These are phyloP conservation scores for Tetrapisispora phaffii DNA, from an alignment of 805 yeast species.

Conservation along the genomic window DNA sequence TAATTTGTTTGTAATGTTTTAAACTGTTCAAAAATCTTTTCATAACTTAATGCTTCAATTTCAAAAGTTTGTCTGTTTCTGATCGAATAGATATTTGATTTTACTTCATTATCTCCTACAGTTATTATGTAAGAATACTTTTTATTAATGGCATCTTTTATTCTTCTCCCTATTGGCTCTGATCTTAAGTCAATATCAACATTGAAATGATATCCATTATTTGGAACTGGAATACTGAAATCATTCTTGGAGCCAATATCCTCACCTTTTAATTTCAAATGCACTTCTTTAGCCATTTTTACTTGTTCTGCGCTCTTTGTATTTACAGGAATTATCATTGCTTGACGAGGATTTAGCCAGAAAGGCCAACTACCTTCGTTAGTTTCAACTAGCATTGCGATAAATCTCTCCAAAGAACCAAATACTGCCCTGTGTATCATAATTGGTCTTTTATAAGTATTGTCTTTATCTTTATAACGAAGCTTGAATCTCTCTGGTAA, in stretches of 20 bases:
- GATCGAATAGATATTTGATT: conserved; percentile 48
- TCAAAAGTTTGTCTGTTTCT: conserved; percentile 36
- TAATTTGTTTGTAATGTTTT: conserved; percentile 41
- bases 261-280: conserved; percentile 40
- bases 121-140: conserved; percentile 75
- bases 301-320: conserved; percentile 38
- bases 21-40: conserved; percentile 47
- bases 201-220: conserved; percentile 51
- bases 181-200: conserved; percentile 68
- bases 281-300: conserved; percentile 43
- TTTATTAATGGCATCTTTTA: conserved; percentile 64
- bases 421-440: conserved; percentile 93
- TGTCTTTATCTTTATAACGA: conserved; percentile 49
- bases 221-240: conserved; percentile 38
- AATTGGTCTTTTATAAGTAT: conserved; percentile 60
- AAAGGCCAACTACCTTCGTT: conserved; percentile 94
- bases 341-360: conserved; percentile 92
- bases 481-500: conserved; percentile 77
- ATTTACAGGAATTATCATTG: conserved; percentile 70
- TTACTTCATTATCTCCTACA: conserved; percentile 79
- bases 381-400: conserved; percentile 85
- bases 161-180: conserved; percentile 72
- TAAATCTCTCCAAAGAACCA: conserved; percentile 87
- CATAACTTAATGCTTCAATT: conserved; percentile 29
- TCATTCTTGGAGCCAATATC: conserved; percentile 15